Evolutionary conservation across 148 eudicot genomes (phyloP).

Genomic region (Nyssa sinensis): DNA sequence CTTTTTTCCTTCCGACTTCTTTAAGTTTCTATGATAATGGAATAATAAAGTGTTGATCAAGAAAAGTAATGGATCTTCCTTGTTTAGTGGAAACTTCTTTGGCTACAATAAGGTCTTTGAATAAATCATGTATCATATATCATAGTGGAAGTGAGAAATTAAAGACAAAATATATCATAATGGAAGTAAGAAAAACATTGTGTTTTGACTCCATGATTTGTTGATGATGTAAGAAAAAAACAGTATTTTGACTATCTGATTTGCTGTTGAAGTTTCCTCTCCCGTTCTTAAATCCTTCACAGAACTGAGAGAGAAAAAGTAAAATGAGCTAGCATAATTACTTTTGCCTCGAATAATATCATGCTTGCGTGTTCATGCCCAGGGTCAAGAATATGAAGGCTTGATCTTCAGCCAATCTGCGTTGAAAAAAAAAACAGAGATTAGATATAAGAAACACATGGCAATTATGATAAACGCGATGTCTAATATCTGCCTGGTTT

Average conservation of each 20-base stretch:
- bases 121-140: background rate
- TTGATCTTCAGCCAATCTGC: too few relatives aligned
- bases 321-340: background rate
- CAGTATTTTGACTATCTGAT: conserved; percentile 5
- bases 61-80: conserved; percentile 2
- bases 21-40: background rate
- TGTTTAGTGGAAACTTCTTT: conserved; percentile 14
- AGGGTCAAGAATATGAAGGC: too few relatives aligned
- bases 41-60: conserved; percentile 4
- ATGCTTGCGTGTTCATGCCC: background rate
- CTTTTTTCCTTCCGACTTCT: background rate
- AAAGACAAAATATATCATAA: background rate
- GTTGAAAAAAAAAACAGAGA: too few relatives aligned
- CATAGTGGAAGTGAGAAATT: conserved; percentile 14
- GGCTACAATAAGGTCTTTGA: conserved; percentile 9
- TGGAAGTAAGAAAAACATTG: conserved; percentile 8
- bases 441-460: too few relatives aligned
- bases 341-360: background rate
- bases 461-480: background rate
- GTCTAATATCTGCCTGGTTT: background rate
- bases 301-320: background rate
- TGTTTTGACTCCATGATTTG: too few relatives aligned
- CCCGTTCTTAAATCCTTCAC: too few relatives aligned
- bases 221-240: too few relatives aligned
- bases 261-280: background rate